Percentiles rank a stretch among this genome's conserved stretches.
Evolutionary conservation across 371 early-diverging fungal species (phyloP).

Genomic region (Mortierella sp.): DNA sequence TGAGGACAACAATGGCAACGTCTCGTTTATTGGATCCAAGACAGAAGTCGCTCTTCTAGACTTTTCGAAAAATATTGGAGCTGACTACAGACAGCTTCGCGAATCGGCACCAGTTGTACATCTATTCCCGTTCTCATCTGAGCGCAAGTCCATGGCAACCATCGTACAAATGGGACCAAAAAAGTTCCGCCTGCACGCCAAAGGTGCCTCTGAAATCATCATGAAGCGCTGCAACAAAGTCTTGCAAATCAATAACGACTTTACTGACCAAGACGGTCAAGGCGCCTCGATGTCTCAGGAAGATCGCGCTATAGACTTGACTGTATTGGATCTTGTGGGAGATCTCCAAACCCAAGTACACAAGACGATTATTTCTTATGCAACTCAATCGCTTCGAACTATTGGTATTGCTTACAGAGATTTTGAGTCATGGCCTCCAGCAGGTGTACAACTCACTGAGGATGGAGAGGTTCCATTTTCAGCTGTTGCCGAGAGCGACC

Average conservation of each 20-base stretch:
- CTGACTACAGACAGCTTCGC: slow-evolving; percentile 64
- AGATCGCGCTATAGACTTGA: slow-evolving; percentile 54
- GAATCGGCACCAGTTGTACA: slow-evolving; percentile 64
- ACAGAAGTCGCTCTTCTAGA: slow-evolving; percentile 89
- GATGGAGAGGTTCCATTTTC: slow-evolving; percentile 67
- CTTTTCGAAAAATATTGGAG: slow-evolving; percentile 65
- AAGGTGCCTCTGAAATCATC: slow-evolving; percentile 91
- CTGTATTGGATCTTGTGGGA: slow-evolving; percentile 63
- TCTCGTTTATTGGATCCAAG: slow-evolving; percentile 76
- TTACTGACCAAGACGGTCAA: slow-evolving; percentile 15
- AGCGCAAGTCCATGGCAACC: slow-evolving; percentile 91
- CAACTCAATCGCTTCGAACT: slow-evolving; percentile 74
- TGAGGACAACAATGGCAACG: slow-evolving; percentile 67
- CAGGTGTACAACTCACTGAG: slow-evolving; percentile 56
- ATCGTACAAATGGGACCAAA: slow-evolving; percentile 65
- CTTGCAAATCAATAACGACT: slow-evolving; percentile 29
- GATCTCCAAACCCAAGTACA: slow-evolving; percentile 60
- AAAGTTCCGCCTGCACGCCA: slow-evolving; percentile 77
- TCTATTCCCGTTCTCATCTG: slow-evolving; percentile 85
- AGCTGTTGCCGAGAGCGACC: slow-evolving; percentile 58
- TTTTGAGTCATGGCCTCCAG: slow-evolving; percentile 68
- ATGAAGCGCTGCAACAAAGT: slow-evolving; percentile 61
- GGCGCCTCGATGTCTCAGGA: slow-evolving; percentile 26
- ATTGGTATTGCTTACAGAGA: slow-evolving; percentile 81
- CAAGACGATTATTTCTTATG: slow-evolving; percentile 74